phyloP scores from a whole-genome alignment of 2,329 filamentous ascomycete genomes.

The Cordyceps sp. region DNA sequence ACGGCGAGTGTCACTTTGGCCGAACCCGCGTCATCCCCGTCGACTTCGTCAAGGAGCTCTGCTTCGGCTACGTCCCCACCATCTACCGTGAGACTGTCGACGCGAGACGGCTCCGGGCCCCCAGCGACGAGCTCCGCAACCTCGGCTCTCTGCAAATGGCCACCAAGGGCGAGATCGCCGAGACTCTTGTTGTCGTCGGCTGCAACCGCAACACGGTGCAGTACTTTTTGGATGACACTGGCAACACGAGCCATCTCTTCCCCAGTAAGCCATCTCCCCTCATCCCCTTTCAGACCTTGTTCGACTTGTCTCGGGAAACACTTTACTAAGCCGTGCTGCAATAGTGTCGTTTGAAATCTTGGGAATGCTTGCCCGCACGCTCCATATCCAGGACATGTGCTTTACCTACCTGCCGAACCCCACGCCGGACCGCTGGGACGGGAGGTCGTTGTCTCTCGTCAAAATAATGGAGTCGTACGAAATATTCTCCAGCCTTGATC shows the following conservation, averaged over 20 bases:
- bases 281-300: too few species aligned
- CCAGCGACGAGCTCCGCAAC: constrained; percentile 23
- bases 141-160: constrained; percentile 29
- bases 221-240: constrained; percentile 20
- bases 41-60: constrained; percentile 35
- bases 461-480: constrained; percentile 23
- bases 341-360: constrained; percentile 42
- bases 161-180: constrained; percentile 28
- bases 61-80: constrained; percentile 38
- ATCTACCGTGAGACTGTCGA: constrained; percentile 28
- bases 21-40: constrained; percentile 35
- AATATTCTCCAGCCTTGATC: constrained; percentile 9
- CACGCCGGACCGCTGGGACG: constrained; percentile 36
- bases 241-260: constrained; percentile 29
- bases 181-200: constrained; percentile 34
- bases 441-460: constrained; percentile 25
- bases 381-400: constrained; percentile 30
- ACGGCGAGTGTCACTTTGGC: constrained; percentile 29
- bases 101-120: constrained; percentile 18
- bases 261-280: constrained; percentile 21
- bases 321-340: not conserved
- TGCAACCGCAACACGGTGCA: constrained; percentile 35
- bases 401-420: constrained; percentile 42
- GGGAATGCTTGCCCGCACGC: constrained; percentile 35
- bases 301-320: not conserved